Evolutionary conservation across 331 rosid species (phyloP), one percentile per base, ranked within the genome.

Genomic region (Pyrus hybrid): DNA sequence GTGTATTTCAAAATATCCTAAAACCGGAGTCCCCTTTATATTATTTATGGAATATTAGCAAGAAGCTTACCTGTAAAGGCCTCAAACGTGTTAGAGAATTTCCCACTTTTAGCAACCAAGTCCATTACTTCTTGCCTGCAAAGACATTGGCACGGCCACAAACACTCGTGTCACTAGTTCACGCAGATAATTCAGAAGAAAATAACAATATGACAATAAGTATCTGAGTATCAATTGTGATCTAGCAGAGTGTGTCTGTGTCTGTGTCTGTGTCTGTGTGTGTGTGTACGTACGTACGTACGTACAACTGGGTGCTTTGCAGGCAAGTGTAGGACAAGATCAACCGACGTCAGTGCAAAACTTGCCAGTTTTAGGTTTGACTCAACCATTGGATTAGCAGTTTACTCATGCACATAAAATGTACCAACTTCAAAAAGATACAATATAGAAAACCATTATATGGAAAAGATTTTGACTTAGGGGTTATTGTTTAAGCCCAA

Each of bases 121-220:
- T 93, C 96, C 98, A 91, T 93, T 60, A 91, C 67, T 91, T 91
- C 97, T 88, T 91, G 93, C 88, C 98, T 91, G 97, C 21, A 78
- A 85, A 74, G 71, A 77, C 49, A 72, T 65, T 67, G 41, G 53
- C 70, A 79, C 6, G 58, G 66, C 78, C 61, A 62, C 45, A 53
- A 62, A 67, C 2, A 32, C 51, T 16, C 16, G 5, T 21, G 9
- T 79, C 17, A 58, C 13, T 17, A 41, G 22, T 60, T 53, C 23
- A 37, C 43, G 2, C 5, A 53, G 22, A 51, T 29, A 23, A 35
- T 10, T 33, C 13, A 9, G 66, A 73, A 20, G 60, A 8, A 30
- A 30, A 64, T 30, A 64, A 64, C 68, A 37, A 72, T 8, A 11
- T 37, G 76, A 21, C 20, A 53, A 6, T 11, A 32, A 57, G 61